Evolutionary conservation across 2,329 filamentous ascomycete species (phyloP).

Genomic region (Setomelanomma holmii): DNA sequence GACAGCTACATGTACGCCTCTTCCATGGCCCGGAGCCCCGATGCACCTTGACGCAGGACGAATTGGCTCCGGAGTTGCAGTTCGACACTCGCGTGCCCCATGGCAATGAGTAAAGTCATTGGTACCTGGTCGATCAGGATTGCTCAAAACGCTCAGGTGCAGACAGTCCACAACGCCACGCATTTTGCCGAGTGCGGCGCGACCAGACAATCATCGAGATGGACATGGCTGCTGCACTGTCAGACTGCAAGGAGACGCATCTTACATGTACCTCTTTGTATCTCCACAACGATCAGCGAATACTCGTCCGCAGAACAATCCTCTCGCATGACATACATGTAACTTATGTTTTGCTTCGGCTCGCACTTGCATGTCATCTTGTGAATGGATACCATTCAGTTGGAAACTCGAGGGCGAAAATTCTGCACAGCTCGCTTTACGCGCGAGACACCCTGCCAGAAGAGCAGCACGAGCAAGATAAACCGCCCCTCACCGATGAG

Average conservation of each 20-base stretch:
- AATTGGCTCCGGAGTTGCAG: constrained; percentile 24
- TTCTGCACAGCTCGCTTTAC: constrained; percentile 25
- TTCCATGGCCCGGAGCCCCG: constrained; percentile 36
- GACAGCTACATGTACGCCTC: constrained; percentile 25
- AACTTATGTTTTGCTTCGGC: constrained; percentile 11
- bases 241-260: constrained; percentile 13
- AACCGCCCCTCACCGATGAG: constrained; percentile 19
- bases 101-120: constrained; percentile 19
- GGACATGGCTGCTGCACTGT: constrained; percentile 8
- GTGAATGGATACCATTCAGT: constrained; percentile 29
- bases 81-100: constrained; percentile 28
- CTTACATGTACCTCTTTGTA: constrained; percentile 18
- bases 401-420: constrained; percentile 28
- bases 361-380: constrained; percentile 17
- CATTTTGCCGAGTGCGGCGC: constrained; percentile 13
- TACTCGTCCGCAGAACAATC: constrained; percentile 12
- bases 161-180: constrained; percentile 25
- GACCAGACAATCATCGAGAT: constrained; percentile 22
- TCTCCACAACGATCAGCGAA: constrained; percentile 8
- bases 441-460: constrained; percentile 27
- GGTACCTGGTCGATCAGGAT: constrained; percentile 32
- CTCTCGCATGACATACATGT: constrained; percentile 21
- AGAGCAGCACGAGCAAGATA: constrained; percentile 15
- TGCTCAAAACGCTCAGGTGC: constrained; percentile 27
- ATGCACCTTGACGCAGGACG: constrained; percentile 30